Base-by-base conservation (phyloP, 1,284 basidiomycete species). In the Tilletia horrida region DNA sequence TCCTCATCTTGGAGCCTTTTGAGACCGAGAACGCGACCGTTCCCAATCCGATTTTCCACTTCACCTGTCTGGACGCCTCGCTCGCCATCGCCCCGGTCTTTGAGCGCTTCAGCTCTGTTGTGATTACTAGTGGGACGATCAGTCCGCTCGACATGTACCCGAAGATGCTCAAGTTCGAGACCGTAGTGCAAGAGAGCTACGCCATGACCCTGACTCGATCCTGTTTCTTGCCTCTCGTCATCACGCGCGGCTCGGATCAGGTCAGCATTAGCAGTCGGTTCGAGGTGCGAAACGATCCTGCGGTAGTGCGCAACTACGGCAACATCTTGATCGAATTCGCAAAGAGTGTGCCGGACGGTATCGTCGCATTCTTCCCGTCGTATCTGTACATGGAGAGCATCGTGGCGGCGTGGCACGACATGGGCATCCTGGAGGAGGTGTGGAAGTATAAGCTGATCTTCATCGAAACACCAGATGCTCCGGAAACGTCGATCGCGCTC, bases 371-470 rank as follows among this genome's bases (percentile, higher is more conserved):
- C 87, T 99, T 99, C 84, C 96, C 96, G 18, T 94, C 91, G 81
- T 99, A 99, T 84, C 88, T 99, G 29, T 99, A 99, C 84, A 99
- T 99, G 96, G 96, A 99, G 84, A 94, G 92, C 43, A 99, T 99
- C 72, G 96, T 98, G 23, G 93, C 93, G 1, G 96, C 96, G 14
- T 99, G 96, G 96, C 97, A 97, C 82, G 96, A 99, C 82, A 98
- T 99, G 96, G 96, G 95, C 59, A 98, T 98, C 75, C 85, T 99
- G 70, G 97, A 95, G 78, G 94, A 99, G 85, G 96, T 97, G 21
- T 97, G 96, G 94, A 98, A 98, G 84, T 89, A 98, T 85, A 99
- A 99, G 84, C 87, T 99, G 59, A 94, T 99, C 71, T 99, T 99
- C 78, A 96, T 99, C 61, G 96, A 99, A 84, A 99, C 96, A 2